Evolutionary conservation across 2,329 filamentous ascomycete genomes (phyloP).

Genomic region (Phyllosticta ampelicida): DNA sequence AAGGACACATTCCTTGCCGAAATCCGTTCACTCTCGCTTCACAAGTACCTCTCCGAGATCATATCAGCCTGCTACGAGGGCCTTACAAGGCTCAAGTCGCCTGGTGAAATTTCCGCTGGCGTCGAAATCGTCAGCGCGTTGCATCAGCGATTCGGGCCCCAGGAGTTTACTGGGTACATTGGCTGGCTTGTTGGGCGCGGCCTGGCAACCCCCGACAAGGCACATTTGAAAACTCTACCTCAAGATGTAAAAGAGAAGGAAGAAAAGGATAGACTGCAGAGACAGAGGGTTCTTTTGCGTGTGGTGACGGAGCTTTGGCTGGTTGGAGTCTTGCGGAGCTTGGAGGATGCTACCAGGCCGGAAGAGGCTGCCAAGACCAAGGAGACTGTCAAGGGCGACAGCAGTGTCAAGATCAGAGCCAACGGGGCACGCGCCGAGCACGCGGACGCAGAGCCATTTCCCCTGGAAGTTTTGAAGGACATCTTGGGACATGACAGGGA

Average conservation of each 20-base stretch:
- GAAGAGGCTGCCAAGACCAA: conserved; percentile 54
- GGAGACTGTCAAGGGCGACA: conserved; percentile 42
- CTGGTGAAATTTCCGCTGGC: conserved; percentile 82
- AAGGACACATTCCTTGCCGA: conserved; percentile 80
- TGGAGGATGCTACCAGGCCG: conserved; percentile 57
- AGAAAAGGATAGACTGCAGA: conserved; percentile 81
- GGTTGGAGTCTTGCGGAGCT: conserved; percentile 72
- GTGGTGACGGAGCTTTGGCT: conserved; percentile 96
- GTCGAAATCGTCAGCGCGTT: conserved; percentile 92
- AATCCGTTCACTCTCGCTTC: conserved; percentile 78
- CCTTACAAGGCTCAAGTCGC: conserved; percentile 79
- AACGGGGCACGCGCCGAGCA: conserved; percentile 45
- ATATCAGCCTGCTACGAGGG: conserved; percentile 94
- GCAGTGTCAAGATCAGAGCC: conserved; percentile 54
- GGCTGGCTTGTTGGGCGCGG: conserved; percentile 89
- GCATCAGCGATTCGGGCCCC: conserved; percentile 85
- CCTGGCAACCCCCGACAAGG: conserved; percentile 81
- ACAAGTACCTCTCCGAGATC: conserved; percentile 95
- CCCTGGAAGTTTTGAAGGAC: conserved; percentile 94
- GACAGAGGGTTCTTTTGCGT: conserved; percentile 76
- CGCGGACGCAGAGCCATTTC: conserved; percentile 77
- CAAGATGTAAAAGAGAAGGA: conserved; percentile 84
- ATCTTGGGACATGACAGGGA: conserved; percentile 88
- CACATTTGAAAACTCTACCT: conserved; percentile 64
- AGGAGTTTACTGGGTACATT: conserved; percentile 82